phyloP scores from a whole-genome alignment of 2,329 filamentous ascomycete species.

The Tolypocladium paradoxum region DNA sequence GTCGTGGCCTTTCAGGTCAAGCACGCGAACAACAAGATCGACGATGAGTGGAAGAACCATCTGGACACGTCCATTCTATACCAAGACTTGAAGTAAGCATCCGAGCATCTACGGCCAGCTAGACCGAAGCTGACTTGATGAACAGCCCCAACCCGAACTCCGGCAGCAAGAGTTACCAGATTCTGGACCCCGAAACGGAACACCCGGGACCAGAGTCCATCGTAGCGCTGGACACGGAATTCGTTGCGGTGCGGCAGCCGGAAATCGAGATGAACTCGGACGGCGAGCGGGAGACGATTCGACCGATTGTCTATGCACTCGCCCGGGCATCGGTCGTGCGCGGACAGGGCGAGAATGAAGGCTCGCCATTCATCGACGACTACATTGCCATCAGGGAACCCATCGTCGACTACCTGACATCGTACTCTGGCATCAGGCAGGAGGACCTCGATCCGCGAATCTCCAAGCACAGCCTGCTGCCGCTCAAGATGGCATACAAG shows the following conservation, averaged over 20 bases:
- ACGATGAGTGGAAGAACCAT: constrained; percentile 73
- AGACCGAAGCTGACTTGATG: constrained; percentile 4
- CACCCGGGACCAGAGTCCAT: constrained; percentile 60
- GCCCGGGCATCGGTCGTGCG: constrained; percentile 89
- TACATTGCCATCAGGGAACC: constrained; percentile 88
- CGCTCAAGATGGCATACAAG: constrained; percentile 89
- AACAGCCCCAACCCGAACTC: constrained; percentile 24
- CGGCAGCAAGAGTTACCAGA: constrained; percentile 42
- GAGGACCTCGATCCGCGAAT: constrained; percentile 71
- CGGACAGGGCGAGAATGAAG: constrained; percentile 66
- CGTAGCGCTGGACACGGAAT: constrained; percentile 90
- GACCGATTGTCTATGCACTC: constrained; percentile 80
- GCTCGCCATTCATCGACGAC: constrained; percentile 88
- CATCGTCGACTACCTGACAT: constrained; percentile 90
- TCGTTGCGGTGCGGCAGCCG: constrained; percentile 83
- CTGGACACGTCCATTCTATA: constrained; percentile 82
- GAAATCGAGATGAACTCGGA: constrained; percentile 96
- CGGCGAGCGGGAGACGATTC: constrained; percentile 81
- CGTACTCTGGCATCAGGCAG: constrained; percentile 81
- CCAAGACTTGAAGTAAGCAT: constrained; percentile 47
- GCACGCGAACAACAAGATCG: constrained; percentile 67
- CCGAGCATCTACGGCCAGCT: not conserved
- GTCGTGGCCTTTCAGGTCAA: constrained; percentile 82
- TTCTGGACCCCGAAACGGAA: constrained; percentile 49
- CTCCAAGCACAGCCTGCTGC: constrained; percentile 74